A percentile compares a stretch with the other conserved stretches of the same genome.
These are phyloP conservation scores for Simplicillium sp. DNA, from an alignment of 2,329 filamentous ascomycete genomes.

Conservation along the genomic window DNA sequence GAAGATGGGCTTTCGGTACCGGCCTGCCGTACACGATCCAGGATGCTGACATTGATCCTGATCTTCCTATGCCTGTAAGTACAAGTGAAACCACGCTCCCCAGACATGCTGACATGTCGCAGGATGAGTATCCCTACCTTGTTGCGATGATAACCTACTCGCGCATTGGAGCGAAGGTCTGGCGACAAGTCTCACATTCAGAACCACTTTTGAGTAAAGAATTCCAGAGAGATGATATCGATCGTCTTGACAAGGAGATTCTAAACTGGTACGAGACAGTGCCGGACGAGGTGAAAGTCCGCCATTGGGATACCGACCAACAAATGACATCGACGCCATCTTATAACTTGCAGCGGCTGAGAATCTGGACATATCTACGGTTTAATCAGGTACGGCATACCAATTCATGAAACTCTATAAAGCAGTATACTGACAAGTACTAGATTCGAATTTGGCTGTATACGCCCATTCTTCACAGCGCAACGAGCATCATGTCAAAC, in stretches of 20 bases:
- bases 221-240: slow-evolving; percentile 64
- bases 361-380: slow-evolving; percentile 76
- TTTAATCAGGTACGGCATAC: slow-evolving; percentile 59
- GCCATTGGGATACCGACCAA: slow-evolving; percentile 46
- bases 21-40: slow-evolving; percentile 79
- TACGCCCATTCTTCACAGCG: slow-evolving; percentile 76
- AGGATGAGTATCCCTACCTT: slow-evolving; percentile 58
- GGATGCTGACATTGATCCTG: slow-evolving; percentile 75
- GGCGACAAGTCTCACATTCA: slow-evolving; percentile 67
- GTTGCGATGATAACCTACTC: slow-evolving; percentile 80
- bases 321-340: slow-evolving; percentile 45
- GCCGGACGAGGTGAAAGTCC: slow-evolving; percentile 49
- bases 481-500: slow-evolving; percentile 73
- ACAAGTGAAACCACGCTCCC: neutral
- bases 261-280: slow-evolving; percentile 78
- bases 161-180: slow-evolving; percentile 75
- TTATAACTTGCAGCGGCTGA: slow-evolving; percentile 62
- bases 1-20: slow-evolving; percentile 83
- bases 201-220: slow-evolving; percentile 52
- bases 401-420: neutral
- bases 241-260: slow-evolving; percentile 73
- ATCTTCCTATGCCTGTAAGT: slow-evolving; percentile 68
- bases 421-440: neutral
- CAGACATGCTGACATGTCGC: slow-evolving; percentile 10
- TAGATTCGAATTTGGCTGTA: slow-evolving; percentile 78